Evolutionary conservation across 1,139 yeast species (phyloP).

Genomic region (Yamadazyma jaroonii): DNA sequence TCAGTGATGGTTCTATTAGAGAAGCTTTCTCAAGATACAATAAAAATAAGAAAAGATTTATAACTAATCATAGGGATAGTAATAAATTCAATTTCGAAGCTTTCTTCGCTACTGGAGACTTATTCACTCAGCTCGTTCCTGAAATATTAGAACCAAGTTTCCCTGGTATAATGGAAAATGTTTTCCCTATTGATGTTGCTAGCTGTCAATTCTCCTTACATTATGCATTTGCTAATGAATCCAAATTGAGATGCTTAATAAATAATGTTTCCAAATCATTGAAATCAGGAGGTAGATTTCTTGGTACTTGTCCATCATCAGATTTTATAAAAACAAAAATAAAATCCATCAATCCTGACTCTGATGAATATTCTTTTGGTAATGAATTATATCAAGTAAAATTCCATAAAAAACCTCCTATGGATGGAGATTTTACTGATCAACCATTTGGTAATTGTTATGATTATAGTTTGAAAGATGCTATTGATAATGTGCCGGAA

Average conservation of each 20-base stretch:
- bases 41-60: conserved; percentile 40
- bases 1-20: conserved; percentile 81
- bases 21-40: conserved; percentile 80
- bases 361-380: conserved; percentile 66
- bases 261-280: conserved; percentile 75
- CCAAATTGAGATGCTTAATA: conserved; percentile 68
- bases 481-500: conserved; percentile 95
- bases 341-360: conserved; percentile 36
- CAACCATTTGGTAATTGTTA: conserved; percentile 79
- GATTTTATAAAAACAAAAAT: conserved; percentile 73
- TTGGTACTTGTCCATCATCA: conserved; percentile 93
- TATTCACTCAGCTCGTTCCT: conserved; percentile 69
- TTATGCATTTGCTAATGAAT: conserved; percentile 88
- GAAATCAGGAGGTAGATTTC: conserved; percentile 77
- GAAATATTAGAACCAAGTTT: conserved; percentile 65
- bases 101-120: conserved; percentile 88
- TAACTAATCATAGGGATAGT: conserved; percentile 40
- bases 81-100: conserved; percentile 62
- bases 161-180: conserved; percentile 51
- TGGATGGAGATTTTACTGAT: conserved; percentile 64
- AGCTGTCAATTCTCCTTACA: conserved; percentile 91
- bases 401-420: conserved; percentile 73
- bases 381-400: conserved; percentile 78
- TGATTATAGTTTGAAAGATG: conserved; percentile 80
- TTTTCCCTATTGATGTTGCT: conserved; percentile 84